Base-by-base conservation (phyloP, 2,329 filamentous ascomycete genomes). In the Botrytis paeoniae region DNA sequence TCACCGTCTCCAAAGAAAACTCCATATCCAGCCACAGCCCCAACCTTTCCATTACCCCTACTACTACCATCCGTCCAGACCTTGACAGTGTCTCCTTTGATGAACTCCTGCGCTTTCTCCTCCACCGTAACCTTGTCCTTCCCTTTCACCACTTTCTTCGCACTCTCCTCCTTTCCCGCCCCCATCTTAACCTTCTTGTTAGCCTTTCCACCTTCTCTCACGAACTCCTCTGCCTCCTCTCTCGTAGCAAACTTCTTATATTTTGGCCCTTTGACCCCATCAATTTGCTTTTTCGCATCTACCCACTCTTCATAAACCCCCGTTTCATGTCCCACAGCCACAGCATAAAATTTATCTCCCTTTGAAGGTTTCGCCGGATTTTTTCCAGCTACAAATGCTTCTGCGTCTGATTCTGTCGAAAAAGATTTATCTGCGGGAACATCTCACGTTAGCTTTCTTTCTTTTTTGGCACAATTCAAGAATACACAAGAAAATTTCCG, bases 201-300 rank as follows among this genome's bases (percentile, higher is more conserved):
- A 22, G 25, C 74, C 82, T 76, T 76, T 63, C 79, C 80, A 41
- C 81, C 83, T 62, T 80, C 81, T 54, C 82, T 84, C 68, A 97
- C 92, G 80, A 93, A 98, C 32, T 89, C 89, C 79, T 95, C 89
- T 0, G 95, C 95, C 81, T 97, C 94, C 73, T 85, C 86, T 39
- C 87, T 85, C 1, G 88, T 92, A 6, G 84, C 82, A 76, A 94
- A 95, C 75, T 88, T 91, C 81, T 91, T 92, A 81, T 92, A 89
- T 77, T 89, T 89, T 59, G 89, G 88, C 3, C 89, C 90, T 77
- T 91, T 91, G 80, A 90, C 91, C 3, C 92, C 93, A 45, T 86
- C 89, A 75, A 96, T 93, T 76, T 95, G 92, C 75, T 89, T 85
- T 74, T 91, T 86, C 18, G 92, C 93, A 60, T 90, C 88, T 20